Evolutionary conservation across 2,329 filamentous ascomycete species (phyloP).

Genomic region (Myotisia sp.): DNA sequence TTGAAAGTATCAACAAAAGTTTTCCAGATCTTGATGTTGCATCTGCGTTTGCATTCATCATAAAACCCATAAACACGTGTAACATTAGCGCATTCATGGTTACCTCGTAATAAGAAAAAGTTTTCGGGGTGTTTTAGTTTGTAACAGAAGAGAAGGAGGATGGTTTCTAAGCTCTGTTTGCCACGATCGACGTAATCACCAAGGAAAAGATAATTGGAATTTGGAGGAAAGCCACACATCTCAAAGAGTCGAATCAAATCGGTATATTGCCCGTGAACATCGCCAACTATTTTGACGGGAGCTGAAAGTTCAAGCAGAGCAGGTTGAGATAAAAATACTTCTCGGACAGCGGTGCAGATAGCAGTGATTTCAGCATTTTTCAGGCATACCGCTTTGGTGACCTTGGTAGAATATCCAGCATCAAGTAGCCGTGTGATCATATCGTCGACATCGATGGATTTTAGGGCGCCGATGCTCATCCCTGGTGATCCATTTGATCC

Average conservation of each 20-base stretch:
- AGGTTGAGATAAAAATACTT: constrained; percentile 81
- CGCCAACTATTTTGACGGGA: constrained; percentile 93
- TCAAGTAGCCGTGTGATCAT: constrained; percentile 92
- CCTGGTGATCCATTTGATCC: constrained; percentile 37
- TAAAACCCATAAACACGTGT: constrained; percentile 95
- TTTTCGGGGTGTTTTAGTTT: constrained; percentile 96
- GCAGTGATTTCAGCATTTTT: constrained; percentile 96
- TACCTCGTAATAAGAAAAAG: constrained; percentile 87
- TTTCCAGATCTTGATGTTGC: constrained; percentile 97
- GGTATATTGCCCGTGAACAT: constrained; percentile 93
- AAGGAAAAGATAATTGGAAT: constrained; percentile 82
- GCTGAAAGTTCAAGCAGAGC: constrained; percentile 82
- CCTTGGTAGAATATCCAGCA: constrained; percentile 88
- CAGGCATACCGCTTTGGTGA: constrained; percentile 91
- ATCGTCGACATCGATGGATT: constrained; percentile 87
- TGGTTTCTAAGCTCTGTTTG: constrained; percentile 91
- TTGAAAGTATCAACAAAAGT: constrained; percentile 96
- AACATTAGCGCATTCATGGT: constrained; percentile 94
- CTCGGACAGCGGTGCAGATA: constrained; percentile 77
- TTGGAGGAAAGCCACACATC: constrained; percentile 93
- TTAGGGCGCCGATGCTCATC: constrained; percentile 80
- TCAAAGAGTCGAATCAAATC: constrained; percentile 95
- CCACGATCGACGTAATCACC: constrained; percentile 94
- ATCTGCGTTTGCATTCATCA: constrained; percentile 91
- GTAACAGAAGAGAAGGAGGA: constrained; percentile 82